Base-by-base conservation (phyloP, 768 basidiomycete genomes). In the Cantharellus cinnabarinus region DNA sequence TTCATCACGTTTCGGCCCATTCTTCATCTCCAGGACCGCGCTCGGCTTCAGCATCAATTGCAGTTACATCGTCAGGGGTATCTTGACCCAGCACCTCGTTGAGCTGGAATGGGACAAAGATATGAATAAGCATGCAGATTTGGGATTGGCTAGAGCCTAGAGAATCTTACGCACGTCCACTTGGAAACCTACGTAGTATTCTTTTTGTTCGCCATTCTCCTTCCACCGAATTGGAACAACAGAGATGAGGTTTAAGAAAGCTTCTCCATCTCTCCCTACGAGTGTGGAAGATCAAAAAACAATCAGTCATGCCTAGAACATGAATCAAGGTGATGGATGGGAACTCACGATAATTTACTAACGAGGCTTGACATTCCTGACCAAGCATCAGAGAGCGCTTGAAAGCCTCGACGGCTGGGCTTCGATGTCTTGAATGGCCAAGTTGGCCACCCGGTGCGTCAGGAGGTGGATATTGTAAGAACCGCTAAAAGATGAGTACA, bases 101-200 rank as follows among this genome's bases (percentile, higher is more conserved):
- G 7, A 54, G 35, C 52, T 54, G 38, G 10, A 10, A 7, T 7
- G 29, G 44, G 44, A 54, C 7, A 54, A 14, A 10, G 10, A 54
- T 7, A 7, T 7, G 38, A 54, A 54, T 54, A 7, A 10, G 14
- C 38, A 10, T 14, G 10, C 35, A 10, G 7, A 10, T 37, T 37
- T 10, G 35, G 7, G 52, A 54, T 14, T 14, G 10, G 14, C 10
- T 10, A 54, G 52, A 37, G 35, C 10, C 14, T 10, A 37, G 38
- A 10, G 35, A 54, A 65, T 29, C 20, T 84, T 80, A 15, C 81
- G 80, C 54, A 99, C 73, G 70, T 97, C 89, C 58, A 95, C 85
- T 70, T 99, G 91, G 74, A 99, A 98, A 0, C 95, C 94, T 56
- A 99, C 83, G 65, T 88, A 84, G 67, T 85, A 95, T 54, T 54